phyloP scores from a whole-genome alignment of 768 basidiomycete genomes.

The Podaxis pistillaris region DNA sequence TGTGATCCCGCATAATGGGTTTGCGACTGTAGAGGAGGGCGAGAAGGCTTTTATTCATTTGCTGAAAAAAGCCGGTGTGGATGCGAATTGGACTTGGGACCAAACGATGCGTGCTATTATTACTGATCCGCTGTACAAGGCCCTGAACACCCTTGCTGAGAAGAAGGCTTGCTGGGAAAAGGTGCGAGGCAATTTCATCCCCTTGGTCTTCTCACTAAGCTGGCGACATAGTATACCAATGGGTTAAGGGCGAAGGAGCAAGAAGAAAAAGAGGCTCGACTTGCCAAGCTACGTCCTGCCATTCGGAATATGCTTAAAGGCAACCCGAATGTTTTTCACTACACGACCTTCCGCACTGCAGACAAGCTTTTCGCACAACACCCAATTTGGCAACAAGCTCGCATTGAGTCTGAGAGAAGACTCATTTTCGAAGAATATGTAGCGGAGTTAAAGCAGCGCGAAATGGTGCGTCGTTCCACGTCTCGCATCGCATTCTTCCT shows the following conservation, averaged over 20 bases:
- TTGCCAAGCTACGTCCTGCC: constrained; percentile 85
- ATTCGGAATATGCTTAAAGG: constrained; percentile 83
- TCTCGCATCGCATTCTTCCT: constrained; percentile 2
- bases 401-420: constrained; percentile 80
- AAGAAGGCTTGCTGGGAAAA: constrained; percentile 95
- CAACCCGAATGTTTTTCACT: constrained; percentile 87
- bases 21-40: constrained; percentile 81
- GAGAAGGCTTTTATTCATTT: constrained; percentile 94
- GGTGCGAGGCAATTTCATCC: constrained; percentile 41
- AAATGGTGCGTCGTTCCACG: constrained; percentile 65
- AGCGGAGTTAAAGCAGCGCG: constrained; percentile 78
- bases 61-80: constrained; percentile 85
- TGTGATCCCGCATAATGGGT: constrained; percentile 88
- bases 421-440: constrained; percentile 94
- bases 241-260: constrained; percentile 77
- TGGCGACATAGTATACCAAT: constrained; percentile 63
- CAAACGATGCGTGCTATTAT: constrained; percentile 97
- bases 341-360: constrained; percentile 87
- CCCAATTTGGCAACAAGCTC: constrained; percentile 88
- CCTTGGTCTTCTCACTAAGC: constrained; percentile 4
- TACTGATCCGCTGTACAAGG: constrained; percentile 96
- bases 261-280: constrained; percentile 79
- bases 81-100: constrained; percentile 96
- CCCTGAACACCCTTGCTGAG: constrained; percentile 89
- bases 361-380: constrained; percentile 84